Conservation (phyloP, 2,329 filamentous ascomycete species). For the Cladophialophora chaetospira region DNA sequence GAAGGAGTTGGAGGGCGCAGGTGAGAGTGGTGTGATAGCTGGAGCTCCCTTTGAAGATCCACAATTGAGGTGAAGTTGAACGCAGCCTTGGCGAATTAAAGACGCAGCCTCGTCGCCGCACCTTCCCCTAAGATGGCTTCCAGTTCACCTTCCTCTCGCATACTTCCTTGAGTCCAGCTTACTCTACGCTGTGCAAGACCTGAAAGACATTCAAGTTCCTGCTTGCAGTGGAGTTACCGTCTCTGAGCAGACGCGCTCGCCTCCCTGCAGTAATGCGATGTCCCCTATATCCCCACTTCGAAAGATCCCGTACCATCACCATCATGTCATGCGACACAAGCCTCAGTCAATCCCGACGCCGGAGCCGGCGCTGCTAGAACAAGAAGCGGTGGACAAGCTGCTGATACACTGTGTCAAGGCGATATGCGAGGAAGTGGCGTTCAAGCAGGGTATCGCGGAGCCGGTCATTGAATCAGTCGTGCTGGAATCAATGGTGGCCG, state of each 20-base stretch:
- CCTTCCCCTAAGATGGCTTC: background rate
- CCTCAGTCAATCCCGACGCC: slow-evolving; percentile 34
- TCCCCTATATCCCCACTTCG: slow-evolving; percentile 10
- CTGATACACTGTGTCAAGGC: slow-evolving; percentile 57
- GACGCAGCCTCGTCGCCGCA: slow-evolving; percentile 6
- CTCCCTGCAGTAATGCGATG: slow-evolving; percentile 6
- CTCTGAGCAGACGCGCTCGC: too few species aligned
- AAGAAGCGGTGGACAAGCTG: slow-evolving; percentile 56
- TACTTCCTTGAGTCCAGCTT: background rate
- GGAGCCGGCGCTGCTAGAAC: slow-evolving; percentile 52
- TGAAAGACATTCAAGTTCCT: too few species aligned
- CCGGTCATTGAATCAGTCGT: slow-evolving; percentile 54
- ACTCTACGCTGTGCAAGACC: too few species aligned
- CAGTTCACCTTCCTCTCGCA: background rate
- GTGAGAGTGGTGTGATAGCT: slow-evolving; percentile 11
- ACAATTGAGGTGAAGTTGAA: slow-evolving; percentile 9
- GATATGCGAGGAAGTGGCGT: slow-evolving; percentile 31
- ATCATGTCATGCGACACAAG: slow-evolving; percentile 45
- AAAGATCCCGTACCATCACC: slow-evolving; percentile 45
- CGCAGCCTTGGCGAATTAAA: slow-evolving; percentile 9
- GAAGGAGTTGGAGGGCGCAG: background rate
- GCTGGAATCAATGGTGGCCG: slow-evolving; percentile 57
- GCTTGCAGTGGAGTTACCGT: too few species aligned
- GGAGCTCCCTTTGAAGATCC: slow-evolving; percentile 26
- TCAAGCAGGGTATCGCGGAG: slow-evolving; percentile 27